Evolutionary conservation across 495 filamentous ascomycete genomes (phyloP).

Genomic region (Annulohypoxylon maeteangense): DNA sequence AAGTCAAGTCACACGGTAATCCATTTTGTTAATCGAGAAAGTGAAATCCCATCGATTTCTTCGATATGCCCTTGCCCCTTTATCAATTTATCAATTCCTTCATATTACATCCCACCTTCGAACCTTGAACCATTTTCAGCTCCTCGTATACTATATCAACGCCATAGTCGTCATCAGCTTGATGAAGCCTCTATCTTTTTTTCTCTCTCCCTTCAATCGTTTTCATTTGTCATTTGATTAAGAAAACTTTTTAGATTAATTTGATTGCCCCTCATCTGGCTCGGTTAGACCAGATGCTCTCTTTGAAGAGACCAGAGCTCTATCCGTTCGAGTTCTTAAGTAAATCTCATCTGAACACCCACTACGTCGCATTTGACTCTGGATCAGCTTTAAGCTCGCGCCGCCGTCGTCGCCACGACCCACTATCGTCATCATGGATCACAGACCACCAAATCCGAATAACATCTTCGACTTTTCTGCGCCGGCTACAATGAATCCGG

Average conservation of each 20-base stretch:
- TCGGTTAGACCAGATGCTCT: slow-evolving; percentile 38
- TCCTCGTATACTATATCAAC: slow-evolving; percentile 9
- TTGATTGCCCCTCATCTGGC: slow-evolving; percentile 6
- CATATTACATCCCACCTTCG: slow-evolving; percentile 9
- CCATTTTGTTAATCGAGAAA: slow-evolving; percentile 46
- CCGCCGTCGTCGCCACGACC: slow-evolving; percentile 29
- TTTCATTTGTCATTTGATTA: neutral
- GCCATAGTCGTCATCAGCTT: neutral
- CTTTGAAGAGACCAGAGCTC: slow-evolving; percentile 27
- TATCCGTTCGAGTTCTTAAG: slow-evolving; percentile 19
- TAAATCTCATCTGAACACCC: slow-evolving; percentile 14
- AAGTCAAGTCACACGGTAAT: slow-evolving; percentile 43
- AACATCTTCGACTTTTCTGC: slow-evolving; percentile 48
- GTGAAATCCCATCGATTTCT: slow-evolving; percentile 47
- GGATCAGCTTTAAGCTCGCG: slow-evolving; percentile 27
- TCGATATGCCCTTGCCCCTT: slow-evolving; percentile 42
- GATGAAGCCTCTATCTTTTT: slow-evolving; percentile 4
- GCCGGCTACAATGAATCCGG: slow-evolving; percentile 41
- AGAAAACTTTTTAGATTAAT: neutral
- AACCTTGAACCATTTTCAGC: neutral
- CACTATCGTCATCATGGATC: slow-evolving; percentile 51
- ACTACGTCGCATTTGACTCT: slow-evolving; percentile 35
- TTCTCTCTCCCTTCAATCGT: neutral
- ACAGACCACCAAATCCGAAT: slow-evolving; percentile 47
- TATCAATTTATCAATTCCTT: slow-evolving; percentile 18